Percentiles rank a stretch among this genome's conserved stretches.
These are phyloP conservation scores for Musa itinerans DNA, from an alignment of 176 grass and related monocot genomes.

Conservation along the genomic window DNA sequence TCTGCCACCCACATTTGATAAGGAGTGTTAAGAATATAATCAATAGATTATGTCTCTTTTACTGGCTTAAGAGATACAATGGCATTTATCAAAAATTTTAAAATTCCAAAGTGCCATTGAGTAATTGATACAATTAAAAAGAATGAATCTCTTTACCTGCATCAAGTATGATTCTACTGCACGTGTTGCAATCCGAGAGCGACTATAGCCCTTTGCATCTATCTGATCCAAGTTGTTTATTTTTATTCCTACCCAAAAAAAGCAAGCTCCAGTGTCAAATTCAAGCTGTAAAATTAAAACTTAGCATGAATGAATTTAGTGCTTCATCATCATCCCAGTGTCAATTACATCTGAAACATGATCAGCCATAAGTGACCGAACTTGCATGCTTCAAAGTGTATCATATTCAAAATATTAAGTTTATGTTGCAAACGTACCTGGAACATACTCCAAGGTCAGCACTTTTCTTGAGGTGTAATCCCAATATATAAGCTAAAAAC, in stretches of 20 bases:
- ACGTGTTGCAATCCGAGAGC: constrained; percentile 69
- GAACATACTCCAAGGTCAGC: constrained; percentile 81
- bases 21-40: too few relatives aligned
- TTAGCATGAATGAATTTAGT: not conserved
- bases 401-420: not conserved
- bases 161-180: constrained; percentile 95
- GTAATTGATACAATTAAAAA: too few relatives aligned
- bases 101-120: too few relatives aligned
- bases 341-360: not conserved
- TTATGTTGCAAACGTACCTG: constrained; percentile 40
- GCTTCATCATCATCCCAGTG: not conserved
- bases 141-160: constrained; percentile 43
- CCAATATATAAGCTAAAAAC: constrained; percentile 85
- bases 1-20: too few relatives aligned
- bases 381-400: not conserved
- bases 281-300: not conserved
- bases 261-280: not conserved
- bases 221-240: constrained; percentile 73
- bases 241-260: constrained; percentile 57
- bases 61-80: too few relatives aligned
- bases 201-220: constrained; percentile 61
- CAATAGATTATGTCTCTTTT: too few relatives aligned
- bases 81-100: too few relatives aligned
- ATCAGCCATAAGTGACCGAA: not conserved
- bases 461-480: constrained; percentile 83